These are phyloP conservation scores for Pyrus communis DNA, from an alignment of 306 rosid species.

Conservation along the genomic window DNA sequence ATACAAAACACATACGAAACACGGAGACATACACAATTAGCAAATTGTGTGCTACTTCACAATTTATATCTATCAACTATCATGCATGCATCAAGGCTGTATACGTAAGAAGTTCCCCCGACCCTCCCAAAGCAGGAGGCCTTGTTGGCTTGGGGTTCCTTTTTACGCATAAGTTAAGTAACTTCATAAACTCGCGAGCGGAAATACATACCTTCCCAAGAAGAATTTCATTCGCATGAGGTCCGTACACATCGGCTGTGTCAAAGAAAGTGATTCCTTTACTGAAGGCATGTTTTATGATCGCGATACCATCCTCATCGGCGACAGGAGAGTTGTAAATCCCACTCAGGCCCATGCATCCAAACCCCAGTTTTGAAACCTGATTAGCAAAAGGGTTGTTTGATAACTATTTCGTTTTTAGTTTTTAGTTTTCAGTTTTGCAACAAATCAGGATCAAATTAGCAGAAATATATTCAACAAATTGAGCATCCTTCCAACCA, in stretches of 20 bases:
- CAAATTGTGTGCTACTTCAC: neutral
- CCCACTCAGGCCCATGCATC: too few relatives aligned
- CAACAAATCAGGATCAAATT: neutral
- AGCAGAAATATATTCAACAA: too few relatives aligned
- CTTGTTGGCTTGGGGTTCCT: too few relatives aligned
- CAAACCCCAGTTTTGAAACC: too few relatives aligned
- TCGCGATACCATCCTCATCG: slow-evolving; percentile 18
- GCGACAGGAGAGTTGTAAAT: neutral
- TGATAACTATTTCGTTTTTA: too few relatives aligned
- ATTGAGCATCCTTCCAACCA: too few relatives aligned
- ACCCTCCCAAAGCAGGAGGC: too few relatives aligned
- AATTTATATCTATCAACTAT: neutral
- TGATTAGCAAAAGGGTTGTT: too few relatives aligned
- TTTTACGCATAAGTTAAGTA: neutral
- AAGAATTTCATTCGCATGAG: slow-evolving; percentile 25
- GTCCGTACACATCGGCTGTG: slow-evolving; percentile 30
- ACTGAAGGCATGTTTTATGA: slow-evolving; percentile 20
- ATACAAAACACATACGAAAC: neutral
- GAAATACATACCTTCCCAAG: slow-evolving; percentile 25
- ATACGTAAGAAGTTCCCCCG: too few relatives aligned
- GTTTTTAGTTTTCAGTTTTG: neutral
- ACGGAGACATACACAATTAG: neutral
- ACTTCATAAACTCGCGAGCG: neutral
- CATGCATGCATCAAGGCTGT: neutral
- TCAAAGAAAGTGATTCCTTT: slow-evolving; percentile 38